A percentile compares a stretch with the other conserved stretches of the same genome.
Evolutionary conservation across 2,329 filamentous ascomycete genomes (phyloP).

Genomic region (Rutstroemia sp.): DNA sequence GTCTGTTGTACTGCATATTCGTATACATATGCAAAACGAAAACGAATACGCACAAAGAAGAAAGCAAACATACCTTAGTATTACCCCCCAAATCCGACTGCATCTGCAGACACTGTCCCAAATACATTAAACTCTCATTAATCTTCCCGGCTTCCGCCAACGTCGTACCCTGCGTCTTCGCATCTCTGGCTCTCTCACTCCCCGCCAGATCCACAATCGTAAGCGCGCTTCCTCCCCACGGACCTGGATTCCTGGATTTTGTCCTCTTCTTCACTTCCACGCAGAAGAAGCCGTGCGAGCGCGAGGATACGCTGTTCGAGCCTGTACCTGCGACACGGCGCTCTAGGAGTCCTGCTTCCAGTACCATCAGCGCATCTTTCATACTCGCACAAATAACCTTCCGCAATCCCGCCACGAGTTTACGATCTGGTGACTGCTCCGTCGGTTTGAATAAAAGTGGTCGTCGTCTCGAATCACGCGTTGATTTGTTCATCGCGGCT

Average conservation of each 20-base stretch:
- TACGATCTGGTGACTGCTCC: conserved; percentile 80
- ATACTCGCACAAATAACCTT: conserved; percentile 83
- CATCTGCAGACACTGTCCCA: conserved; percentile 94
- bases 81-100: conserved; percentile 73
- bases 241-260: conserved; percentile 41
- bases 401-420: conserved; percentile 83
- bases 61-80: conserved; percentile 53
- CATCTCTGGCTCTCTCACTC: conserved; percentile 85
- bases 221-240: conserved; percentile 71
- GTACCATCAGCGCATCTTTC: conserved; percentile 77
- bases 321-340: conserved; percentile 83
- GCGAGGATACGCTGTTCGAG: conserved; percentile 85
- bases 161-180: conserved; percentile 88
- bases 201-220: conserved; percentile 90
- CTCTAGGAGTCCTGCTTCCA: conserved; percentile 85
- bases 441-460: conserved; percentile 88
- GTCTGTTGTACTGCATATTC: neutral
- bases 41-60: neutral
- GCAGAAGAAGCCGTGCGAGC: conserved; percentile 94
- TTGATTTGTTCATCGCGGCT: conserved; percentile 48
- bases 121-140: conserved; percentile 96
- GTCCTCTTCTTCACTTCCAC: conserved; percentile 85
- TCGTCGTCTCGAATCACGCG: conserved; percentile 67
- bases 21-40: too few species aligned
- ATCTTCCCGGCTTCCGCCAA: conserved; percentile 96